A percentile compares a stretch with the other conserved stretches of the same genome.
Conservation (phyloP, 2,329 filamentous ascomycete species). For the Fusarium sp. region DNA sequence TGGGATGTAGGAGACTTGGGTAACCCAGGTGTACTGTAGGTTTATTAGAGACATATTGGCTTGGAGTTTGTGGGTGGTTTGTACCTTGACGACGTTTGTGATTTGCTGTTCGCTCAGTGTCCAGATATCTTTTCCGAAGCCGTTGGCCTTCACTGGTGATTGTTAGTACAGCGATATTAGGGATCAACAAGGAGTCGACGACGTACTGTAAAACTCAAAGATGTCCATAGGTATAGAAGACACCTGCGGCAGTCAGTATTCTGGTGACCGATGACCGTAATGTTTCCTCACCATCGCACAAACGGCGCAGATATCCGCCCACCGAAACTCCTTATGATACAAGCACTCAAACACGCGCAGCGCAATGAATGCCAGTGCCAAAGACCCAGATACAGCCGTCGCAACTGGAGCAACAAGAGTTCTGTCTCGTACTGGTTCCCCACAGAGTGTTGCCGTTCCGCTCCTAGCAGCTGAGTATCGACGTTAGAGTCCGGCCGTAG, state of each 20-base stretch:
- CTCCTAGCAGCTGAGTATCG: not conserved
- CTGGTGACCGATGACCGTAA: not conserved
- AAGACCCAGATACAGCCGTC: not conserved
- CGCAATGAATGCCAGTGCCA: not conserved
- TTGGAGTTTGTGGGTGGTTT: too few species aligned
- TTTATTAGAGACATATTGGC: not conserved
- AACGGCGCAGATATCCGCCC: not conserved
- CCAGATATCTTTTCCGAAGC: slow-evolving; percentile 3
- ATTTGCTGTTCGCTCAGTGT: not conserved
- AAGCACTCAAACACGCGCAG: not conserved
- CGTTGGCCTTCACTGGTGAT: not conserved
- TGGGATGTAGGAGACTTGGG: slow-evolving; percentile 1
- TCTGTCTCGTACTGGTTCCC: not conserved
- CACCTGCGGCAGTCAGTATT: not conserved
- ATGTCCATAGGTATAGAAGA: not conserved
- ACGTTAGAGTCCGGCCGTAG: not conserved
- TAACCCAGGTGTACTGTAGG: not conserved
- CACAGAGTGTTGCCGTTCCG: not conserved
- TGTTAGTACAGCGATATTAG: not conserved
- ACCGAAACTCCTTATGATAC: not conserved
- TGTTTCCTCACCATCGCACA: not conserved
- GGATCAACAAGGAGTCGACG: not conserved
- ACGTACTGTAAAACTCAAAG: not conserved
- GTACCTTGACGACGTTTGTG: slow-evolving; percentile 6
- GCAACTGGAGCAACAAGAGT: not conserved